A percentile compares a stretch with the other conserved stretches of the same genome.
These are phyloP conservation scores for Pigoraptor vietnamica DNA, from an alignment of 78 protist genomes.

Conservation along the genomic window DNA sequence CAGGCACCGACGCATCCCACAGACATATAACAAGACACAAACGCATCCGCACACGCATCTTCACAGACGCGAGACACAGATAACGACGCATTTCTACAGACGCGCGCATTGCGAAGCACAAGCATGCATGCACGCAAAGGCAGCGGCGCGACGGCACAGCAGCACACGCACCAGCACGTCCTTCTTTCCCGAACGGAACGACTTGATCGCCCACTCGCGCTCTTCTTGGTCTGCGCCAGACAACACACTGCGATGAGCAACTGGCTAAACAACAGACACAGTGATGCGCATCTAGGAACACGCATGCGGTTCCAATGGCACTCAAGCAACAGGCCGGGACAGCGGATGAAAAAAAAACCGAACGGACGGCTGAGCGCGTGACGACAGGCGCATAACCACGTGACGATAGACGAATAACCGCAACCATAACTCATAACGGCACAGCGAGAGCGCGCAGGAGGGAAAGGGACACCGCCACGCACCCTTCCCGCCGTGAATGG, in stretches of 20 bases:
- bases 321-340: too few species aligned
- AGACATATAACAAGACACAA: not conserved
- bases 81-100: not conserved
- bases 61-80: not conserved
- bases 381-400: too few species aligned
- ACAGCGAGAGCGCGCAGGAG: too few species aligned
- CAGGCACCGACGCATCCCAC: not conserved
- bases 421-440: too few species aligned
- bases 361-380: too few species aligned
- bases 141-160: not conserved
- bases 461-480: too few species aligned
- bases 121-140: not conserved
- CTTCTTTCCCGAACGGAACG: slow-evolving; percentile 60
- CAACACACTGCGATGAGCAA: too few species aligned
- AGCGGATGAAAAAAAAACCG: too few species aligned
- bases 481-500: slow-evolving; percentile 80
- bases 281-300: not conserved
- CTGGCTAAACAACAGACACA: too few species aligned
- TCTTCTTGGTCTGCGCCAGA: slow-evolving; percentile 80
- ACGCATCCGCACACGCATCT: not conserved
- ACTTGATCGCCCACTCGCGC: slow-evolving; percentile 80
- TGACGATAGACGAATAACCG: too few species aligned
- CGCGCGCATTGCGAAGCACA: not conserved
- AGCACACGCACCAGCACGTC: slow-evolving; percentile 76
- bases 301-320: too few species aligned